A percentile compares a stretch with the other conserved stretches of the same genome.
These are phyloP conservation scores for Gossypium stocksii DNA, from an alignment of 345 rosid species.

Conservation along the genomic window DNA sequence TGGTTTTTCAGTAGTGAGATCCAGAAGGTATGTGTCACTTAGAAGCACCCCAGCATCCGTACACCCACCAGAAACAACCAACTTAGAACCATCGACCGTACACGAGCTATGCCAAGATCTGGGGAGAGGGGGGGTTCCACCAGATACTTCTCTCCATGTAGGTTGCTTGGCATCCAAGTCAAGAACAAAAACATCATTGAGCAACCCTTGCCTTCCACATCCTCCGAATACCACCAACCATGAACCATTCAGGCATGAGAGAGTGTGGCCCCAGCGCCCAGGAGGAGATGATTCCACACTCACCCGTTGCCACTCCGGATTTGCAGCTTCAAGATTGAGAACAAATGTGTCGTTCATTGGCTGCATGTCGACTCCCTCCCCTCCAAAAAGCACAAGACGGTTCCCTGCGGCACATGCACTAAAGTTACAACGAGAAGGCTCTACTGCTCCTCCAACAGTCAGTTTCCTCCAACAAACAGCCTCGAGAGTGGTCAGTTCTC, in stretches of 20 bases:
- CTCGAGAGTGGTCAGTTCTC: slow-evolving; percentile 87
- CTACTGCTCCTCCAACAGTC: slow-evolving; percentile 74
- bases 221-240: slow-evolving; percentile 91
- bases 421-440: slow-evolving; percentile 91
- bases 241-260: slow-evolving; percentile 73
- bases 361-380: slow-evolving; percentile 94
- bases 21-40: slow-evolving; percentile 70
- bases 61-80: slow-evolving; percentile 90
- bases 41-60: slow-evolving; percentile 94
- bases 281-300: slow-evolving; percentile 78
- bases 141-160: slow-evolving; percentile 79
- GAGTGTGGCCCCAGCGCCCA: slow-evolving; percentile 93
- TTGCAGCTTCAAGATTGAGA: slow-evolving; percentile 69
- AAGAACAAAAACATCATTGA: slow-evolving; percentile 78
- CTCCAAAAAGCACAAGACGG: slow-evolving; percentile 80
- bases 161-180: slow-evolving; percentile 90
- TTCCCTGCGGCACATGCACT: slow-evolving; percentile 93
- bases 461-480: slow-evolving; percentile 85
- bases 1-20: slow-evolving; percentile 67
- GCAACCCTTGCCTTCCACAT: slow-evolving; percentile 80
- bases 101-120: slow-evolving; percentile 99
- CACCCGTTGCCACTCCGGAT: slow-evolving; percentile 73
- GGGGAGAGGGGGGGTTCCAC: slow-evolving; percentile 85
- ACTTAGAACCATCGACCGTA: slow-evolving; percentile 74
- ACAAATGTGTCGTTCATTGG: slow-evolving; percentile 94